Percentiles rank a stretch among this genome's conserved stretches.
Evolutionary conservation across 345 rosid genomes (phyloP).

Genomic region (Cardamine chenopodiifolia): DNA sequence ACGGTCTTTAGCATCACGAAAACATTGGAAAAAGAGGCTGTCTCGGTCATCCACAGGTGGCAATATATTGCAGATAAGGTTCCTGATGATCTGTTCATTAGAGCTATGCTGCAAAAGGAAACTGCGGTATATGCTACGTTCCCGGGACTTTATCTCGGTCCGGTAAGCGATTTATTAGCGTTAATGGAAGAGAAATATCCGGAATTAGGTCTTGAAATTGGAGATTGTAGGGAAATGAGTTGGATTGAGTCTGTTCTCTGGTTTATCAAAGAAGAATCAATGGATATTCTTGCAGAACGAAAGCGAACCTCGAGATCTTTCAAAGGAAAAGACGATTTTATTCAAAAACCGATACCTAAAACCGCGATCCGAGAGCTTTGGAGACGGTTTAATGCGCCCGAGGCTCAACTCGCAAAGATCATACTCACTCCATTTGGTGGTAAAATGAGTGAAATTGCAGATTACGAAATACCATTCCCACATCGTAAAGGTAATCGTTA

Average conservation of each 20-base stretch:
- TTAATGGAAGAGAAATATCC: conserved; percentile 42
- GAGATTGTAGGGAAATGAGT: conserved; percentile 51
- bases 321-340: conserved; percentile 56
- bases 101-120: conserved; percentile 25
- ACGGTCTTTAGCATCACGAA: conserved; percentile 48
- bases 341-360: conserved; percentile 45
- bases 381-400: neutral
- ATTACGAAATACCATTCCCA: conserved; percentile 51
- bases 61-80: conserved; percentile 47
- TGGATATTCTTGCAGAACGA: conserved; percentile 24
- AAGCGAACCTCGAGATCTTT: conserved; percentile 24
- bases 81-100: conserved; percentile 34
- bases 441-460: conserved; percentile 52
- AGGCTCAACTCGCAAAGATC: conserved; percentile 34
- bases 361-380: conserved; percentile 34
- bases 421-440: conserved; percentile 64
- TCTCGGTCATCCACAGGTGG: conserved; percentile 46
- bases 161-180: conserved; percentile 10
- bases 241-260: conserved; percentile 52
- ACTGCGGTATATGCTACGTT: conserved; percentile 30
- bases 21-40: conserved; percentile 46
- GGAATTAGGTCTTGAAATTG: conserved; percentile 43
- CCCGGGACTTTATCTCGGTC: conserved; percentile 50
- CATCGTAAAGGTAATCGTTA: conserved; percentile 55
- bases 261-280: conserved; percentile 29